Base-by-base conservation (phyloP, 495 filamentous ascomycete species). In the Penicillium lagena region DNA sequence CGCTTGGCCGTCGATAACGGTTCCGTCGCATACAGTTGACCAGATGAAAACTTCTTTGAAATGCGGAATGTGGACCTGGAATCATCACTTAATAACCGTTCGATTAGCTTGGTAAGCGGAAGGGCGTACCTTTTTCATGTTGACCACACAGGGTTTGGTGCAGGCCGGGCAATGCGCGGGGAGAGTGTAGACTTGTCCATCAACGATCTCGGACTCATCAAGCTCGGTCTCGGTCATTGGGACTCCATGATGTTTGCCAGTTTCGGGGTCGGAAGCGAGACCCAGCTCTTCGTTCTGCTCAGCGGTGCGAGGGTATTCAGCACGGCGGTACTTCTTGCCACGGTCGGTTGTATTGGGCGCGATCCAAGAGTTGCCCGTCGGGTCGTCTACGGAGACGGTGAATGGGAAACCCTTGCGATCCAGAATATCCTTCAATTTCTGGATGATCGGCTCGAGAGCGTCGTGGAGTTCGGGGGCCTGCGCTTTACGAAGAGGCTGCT, bases 291-390 rank as follows among this genome's bases (percentile, higher is more conserved):
- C 81, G 52, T 99, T 99, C 64, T 96, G 90, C 52, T 86, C 84
- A 2, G 82, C 71, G 0, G 84, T 90, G 29, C 93, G 81, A 6
- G 82, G 61, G 58, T 95, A 99, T 57, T 96, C 85, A 34, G 71
- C 74, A 51, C 87, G 84, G 22, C 71, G 73, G 79, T 90, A 96
- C 64, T 95, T 96, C 39, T 80, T 83, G 40, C 60, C 67, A 29
- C 63, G 68, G 54, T 91, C 87, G 34, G 77, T 67, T 44, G 83
- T 76, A 48, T 86, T 84, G 29, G 93, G 93, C 39, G 95, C 89
- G 54, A 99, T 94, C 79, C 87, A 97, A 4, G 88, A 94, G 72
- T 99, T 99, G n/a, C 93, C 93, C 4, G 90, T 86, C 2, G 86
- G 86, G 54, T 99, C 93, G 60, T 99, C 88, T 29, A 96, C 61